These are phyloP conservation scores for Arctium minus DNA, from an alignment of 129 eudicot species.

Conservation along the genomic window DNA sequence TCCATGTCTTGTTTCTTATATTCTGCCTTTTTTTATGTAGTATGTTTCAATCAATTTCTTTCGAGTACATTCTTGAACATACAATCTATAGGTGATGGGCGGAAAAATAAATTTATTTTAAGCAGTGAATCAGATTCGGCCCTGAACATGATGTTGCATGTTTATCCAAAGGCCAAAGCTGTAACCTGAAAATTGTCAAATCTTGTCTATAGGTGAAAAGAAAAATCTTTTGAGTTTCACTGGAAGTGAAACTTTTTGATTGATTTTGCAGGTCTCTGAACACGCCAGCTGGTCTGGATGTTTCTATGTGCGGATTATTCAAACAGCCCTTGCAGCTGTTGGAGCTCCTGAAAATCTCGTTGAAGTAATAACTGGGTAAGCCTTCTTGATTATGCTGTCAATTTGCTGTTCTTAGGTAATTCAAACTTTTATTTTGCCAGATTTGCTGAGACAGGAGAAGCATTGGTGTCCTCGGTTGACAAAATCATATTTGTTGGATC, in stretches of 20 bases:
- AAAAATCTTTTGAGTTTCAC: neutral
- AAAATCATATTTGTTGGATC: conserved; percentile 97
- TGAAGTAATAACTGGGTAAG: conserved; percentile 97
- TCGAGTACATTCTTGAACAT: neutral
- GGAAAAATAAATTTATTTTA: neutral
- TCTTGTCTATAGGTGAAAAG: neutral
- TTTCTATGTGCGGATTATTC: conserved; percentile 89
- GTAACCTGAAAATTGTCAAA: neutral
- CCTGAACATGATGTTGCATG: neutral
- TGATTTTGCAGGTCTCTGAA: conserved; percentile 76
- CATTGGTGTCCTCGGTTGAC: conserved; percentile 94
- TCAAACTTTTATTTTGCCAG: conserved; percentile 39
- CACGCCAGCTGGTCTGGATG: conserved; percentile 99
- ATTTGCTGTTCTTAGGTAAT: neutral
- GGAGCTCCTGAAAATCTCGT: conserved; percentile 99
- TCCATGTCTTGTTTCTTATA: neutral
- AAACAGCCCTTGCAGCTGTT: conserved; percentile 94
- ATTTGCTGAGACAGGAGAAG: conserved; percentile 99
- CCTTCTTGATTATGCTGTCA: conserved; percentile 9
- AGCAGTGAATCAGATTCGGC: neutral
- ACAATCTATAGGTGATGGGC: neutral
- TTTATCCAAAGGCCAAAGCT: neutral
- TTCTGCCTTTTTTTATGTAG: neutral
- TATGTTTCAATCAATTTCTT: neutral
- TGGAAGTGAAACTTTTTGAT: conserved; percentile 7